Evolutionary conservation across 768 basidiomycete genomes (phyloP).

Genomic region (Panus rudis): DNA sequence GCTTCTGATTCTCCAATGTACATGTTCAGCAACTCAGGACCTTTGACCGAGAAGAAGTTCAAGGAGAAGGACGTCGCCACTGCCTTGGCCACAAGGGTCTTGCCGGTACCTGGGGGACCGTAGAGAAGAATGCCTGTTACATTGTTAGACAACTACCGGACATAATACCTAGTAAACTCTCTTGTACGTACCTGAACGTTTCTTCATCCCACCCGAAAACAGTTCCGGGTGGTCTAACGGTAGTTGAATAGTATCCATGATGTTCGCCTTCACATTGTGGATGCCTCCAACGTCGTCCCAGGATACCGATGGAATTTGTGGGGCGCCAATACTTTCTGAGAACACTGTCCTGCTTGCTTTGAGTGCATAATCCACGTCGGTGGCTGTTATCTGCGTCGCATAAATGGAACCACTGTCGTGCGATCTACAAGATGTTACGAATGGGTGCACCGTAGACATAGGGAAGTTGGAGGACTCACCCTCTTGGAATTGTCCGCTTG

Average conservation of each 20-base stretch:
- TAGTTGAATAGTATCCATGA: constrained; percentile 91
- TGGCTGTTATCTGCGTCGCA: constrained; percentile 39
- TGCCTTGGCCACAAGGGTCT: constrained; percentile 92
- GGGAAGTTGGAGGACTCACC: constrained; percentile 26
- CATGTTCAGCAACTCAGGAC: constrained; percentile 95
- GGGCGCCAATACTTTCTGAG: constrained; percentile 92
- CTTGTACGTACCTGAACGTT: constrained; percentile 80
- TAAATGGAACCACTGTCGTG: constrained; percentile 19
- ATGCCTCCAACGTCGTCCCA: constrained; percentile 99
- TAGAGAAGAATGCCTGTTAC: constrained; percentile 83
- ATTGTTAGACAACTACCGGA: neutral
- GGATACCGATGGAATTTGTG: constrained; percentile 88
- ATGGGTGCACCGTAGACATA: constrained; percentile 13
- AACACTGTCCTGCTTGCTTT: constrained; percentile 68
- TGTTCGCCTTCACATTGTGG: constrained; percentile 80
- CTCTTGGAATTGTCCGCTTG: constrained; percentile 32
- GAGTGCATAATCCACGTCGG: constrained; percentile 71
- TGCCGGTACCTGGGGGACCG: constrained; percentile 94
- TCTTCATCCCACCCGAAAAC: constrained; percentile 88
- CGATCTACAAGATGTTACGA: neutral
- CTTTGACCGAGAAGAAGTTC: constrained; percentile 97
- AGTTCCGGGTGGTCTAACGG: constrained; percentile 87
- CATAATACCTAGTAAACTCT: too few species aligned
- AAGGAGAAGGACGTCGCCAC: constrained; percentile 92
- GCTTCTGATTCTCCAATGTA: constrained; percentile 98